Base-by-base conservation (phyloP, 768 basidiomycete genomes). In the Rhizopogon sp. region DNA sequence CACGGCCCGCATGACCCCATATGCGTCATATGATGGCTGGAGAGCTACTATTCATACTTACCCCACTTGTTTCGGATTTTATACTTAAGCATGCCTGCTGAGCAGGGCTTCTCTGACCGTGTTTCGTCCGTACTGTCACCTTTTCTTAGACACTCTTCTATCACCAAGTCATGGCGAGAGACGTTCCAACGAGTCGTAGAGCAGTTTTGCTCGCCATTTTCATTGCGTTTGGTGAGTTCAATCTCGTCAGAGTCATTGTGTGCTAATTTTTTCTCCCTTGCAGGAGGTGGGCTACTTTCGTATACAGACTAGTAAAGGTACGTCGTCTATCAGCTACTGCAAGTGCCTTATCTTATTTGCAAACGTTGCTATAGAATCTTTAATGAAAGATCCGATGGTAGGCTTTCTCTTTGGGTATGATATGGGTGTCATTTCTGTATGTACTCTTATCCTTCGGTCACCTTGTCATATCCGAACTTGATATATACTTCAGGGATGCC, bases 381-480 rank as follows among this genome's bases (percentile, higher is more conserved):
- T 22, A 35, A 42, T 33, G 22, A 29, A 29, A 49, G 4, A 3
- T 37, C 10, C 14, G 14, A 20, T 37, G 35, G 25, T 10, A 81
- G 84, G 83, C 10, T 87, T 85, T 66, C 68, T 87, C 8, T 88
- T 87, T 54, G 85, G 87, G 57, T 88, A 88, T 66, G 86, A 88
- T 59, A 86, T 88, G 65, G 85, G 87, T 66, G 83, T 88, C 53
- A 87, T 88, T 57, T 88, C 86, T 53, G 84, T 86, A 57, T 51
- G 77, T 65, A 4, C 5, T 14, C 44, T 17, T 37, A 16, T 50
- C 31, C 17, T 3, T 53, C 43, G 25, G 14, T 49, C 6, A 8
- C 11, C 25, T 39, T 25, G 46, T 11, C n/a, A 14, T 52, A 39
- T 54, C 39, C n/a, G 50, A 56, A 17, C 16, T 53, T 11, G 14